Evolutionary conservation across 352 stramenopile genomes (phyloP), one percentile per base, ranked within the genome.

Genomic region (Pythium aristosporum): DNA sequence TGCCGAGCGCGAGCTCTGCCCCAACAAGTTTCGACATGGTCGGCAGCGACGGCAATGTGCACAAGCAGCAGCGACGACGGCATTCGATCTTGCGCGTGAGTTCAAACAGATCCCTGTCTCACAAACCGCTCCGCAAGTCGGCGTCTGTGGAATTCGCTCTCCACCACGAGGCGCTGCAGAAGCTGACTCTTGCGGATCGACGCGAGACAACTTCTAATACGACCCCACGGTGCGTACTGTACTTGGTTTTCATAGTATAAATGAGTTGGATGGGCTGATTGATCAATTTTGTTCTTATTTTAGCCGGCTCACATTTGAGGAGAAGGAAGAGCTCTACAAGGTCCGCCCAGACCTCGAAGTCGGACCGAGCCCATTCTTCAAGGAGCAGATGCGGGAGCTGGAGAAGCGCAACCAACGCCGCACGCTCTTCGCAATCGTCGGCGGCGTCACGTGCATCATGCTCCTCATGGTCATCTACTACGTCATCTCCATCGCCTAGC

Each of bases 291-390:
- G 16, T 23, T 49, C 10, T 25, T 28, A 32, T 28, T 34, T 23
- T 53, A 91, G 85, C 42, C 76, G 87, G 13, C 61, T 95, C 53
- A 94, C 87, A 18, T 67, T 80, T 18, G 81, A 91, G 72, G 87
- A 95, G 67, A 91, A 89, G 65, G 78, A 84, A 47, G 87, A 89
- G 57, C 75, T 95, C 37, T 95, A 95, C 66, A 84, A 79, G 68
- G 51, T 90, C 53, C 87, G 87, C 7, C 87, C 87, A 21, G 87
- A 95, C 56, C 76, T 95, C 21, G 85, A 92, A 62, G 92, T 95
- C 41, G 76, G 73, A 0, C 78, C 78, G 32, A 66, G 41, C 41
- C 76, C 81, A 7, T 90, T 73, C 65, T 88, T 75, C 73, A 75
- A 82, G 54, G 76, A 89, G 56, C 75, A 88, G 20, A 58, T 89